Evolutionary conservation across 1,139 yeast genomes (phyloP).

Genomic region (Taiozyma onychis): DNA sequence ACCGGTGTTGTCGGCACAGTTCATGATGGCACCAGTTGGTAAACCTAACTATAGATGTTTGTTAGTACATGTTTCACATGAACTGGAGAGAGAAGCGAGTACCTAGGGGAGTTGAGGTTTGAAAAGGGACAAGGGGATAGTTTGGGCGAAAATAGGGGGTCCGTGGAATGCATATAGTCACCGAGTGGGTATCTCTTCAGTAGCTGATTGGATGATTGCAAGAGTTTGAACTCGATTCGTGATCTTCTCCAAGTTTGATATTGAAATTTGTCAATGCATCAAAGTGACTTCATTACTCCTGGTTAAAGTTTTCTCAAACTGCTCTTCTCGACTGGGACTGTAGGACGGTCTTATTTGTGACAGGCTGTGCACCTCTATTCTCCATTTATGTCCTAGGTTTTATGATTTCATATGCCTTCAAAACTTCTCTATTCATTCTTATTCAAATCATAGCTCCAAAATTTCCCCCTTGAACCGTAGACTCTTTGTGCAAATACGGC

Average conservation of each 20-base stretch:
- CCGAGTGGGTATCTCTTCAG: no score
- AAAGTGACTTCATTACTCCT: no score
- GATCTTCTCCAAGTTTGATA: no score
- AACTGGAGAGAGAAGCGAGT: background rate
- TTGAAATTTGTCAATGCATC: no score
- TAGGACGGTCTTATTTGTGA: background rate
- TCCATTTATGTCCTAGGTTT: background rate
- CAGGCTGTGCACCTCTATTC: background rate
- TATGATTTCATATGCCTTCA: background rate
- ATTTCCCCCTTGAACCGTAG: background rate
- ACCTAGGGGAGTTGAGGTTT: background rate
- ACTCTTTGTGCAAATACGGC: background rate
- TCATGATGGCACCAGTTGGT: conserved; percentile 99
- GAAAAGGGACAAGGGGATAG: background rate
- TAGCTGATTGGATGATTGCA: no score
- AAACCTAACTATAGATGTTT: conserved; percentile 71
- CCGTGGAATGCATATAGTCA: no score
- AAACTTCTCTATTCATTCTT: background rate
- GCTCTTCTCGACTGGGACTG: no score
- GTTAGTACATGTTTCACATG: conserved; percentile 26
- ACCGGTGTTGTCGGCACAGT: conserved; percentile 99
- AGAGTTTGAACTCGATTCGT: no score
- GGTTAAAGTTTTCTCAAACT: no score
- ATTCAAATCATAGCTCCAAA: background rate
- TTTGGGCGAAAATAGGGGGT: background rate